Percentiles rank a stretch among this genome's conserved stretches.
These are phyloP conservation scores for Aechmea fasciata DNA, from an alignment of 176 grass and related monocot genomes.

Conservation along the genomic window DNA sequence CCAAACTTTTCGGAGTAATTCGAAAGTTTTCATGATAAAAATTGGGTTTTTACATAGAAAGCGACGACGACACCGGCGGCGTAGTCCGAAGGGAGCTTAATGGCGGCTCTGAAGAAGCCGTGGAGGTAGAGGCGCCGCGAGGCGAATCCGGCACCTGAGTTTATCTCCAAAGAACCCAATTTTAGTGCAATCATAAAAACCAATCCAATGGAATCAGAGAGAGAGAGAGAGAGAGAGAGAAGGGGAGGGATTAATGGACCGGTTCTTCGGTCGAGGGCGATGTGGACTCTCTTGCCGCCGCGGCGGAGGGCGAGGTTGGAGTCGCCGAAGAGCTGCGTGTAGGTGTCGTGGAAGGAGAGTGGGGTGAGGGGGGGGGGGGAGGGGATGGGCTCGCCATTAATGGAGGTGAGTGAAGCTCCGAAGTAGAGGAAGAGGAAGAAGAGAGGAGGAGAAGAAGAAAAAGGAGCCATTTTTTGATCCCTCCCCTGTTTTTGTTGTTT, in stretches of 20 bases:
- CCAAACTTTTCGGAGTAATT: too few relatives aligned
- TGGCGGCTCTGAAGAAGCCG: slow-evolving; percentile 68
- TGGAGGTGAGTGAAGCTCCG: background rate
- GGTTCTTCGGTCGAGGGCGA: slow-evolving; percentile 75
- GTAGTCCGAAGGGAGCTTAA: slow-evolving; percentile 71
- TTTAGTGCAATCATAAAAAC: background rate
- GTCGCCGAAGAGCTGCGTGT: slow-evolving; percentile 88
- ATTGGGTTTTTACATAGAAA: slow-evolving; percentile 50
- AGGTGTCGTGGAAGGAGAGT: slow-evolving; percentile 64
- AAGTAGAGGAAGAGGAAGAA: slow-evolving; percentile 19
- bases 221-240: slow-evolving; percentile 3
- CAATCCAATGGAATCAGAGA: background rate
- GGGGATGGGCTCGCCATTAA: slow-evolving; percentile 20
- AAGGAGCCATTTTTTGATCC: slow-evolving; percentile 26
- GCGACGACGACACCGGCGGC: slow-evolving; percentile 82
- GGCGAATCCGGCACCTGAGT: slow-evolving; percentile 62
- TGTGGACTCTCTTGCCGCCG: slow-evolving; percentile 51
- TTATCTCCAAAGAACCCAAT: background rate
- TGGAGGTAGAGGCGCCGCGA: slow-evolving; percentile 58
- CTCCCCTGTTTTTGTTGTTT: background rate
- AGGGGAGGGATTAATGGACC: slow-evolving; percentile 15
- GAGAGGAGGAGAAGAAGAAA: slow-evolving; percentile 5
- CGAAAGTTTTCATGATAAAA: background rate
- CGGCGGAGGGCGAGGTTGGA: slow-evolving; percentile 76
- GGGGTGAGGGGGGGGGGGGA: slow-evolving; percentile 21